Conservation (phyloP, 75 land plant species). For the Pinus taeda region DNA sequence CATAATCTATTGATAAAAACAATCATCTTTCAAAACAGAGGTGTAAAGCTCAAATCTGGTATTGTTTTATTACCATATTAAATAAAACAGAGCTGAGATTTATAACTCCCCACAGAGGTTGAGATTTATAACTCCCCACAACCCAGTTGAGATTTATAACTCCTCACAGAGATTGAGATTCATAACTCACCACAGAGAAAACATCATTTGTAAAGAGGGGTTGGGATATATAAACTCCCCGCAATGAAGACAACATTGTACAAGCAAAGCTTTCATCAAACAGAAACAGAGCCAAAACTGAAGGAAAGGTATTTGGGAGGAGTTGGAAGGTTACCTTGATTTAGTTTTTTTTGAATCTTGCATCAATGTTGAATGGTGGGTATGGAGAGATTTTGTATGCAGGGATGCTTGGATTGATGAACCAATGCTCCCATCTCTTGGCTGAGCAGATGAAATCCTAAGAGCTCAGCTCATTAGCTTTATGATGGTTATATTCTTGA, state of each 20-base stretch:
- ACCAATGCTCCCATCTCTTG: too few species aligned
- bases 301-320: too few species aligned
- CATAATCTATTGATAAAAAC: too few species aligned
- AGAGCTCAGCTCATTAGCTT: background rate
- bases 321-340: background rate
- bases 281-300: too few species aligned
- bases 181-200: background rate
- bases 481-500: background rate
- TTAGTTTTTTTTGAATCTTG: conserved; percentile 3
- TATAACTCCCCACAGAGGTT: background rate
- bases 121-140: too few species aligned
- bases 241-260: background rate
- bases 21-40: too few species aligned
- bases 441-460: background rate
- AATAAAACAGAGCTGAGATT: background rate
- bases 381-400: background rate
- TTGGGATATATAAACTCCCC: background rate
- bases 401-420: background rate
- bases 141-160: background rate
- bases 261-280: background rate
- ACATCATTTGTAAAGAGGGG: background rate
- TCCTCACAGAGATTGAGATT: too few species aligned
- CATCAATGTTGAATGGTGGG: background rate
- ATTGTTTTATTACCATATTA: too few species aligned
- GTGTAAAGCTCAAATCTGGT: too few species aligned